These are phyloP conservation scores for Nepenthes gracilis DNA, from an alignment of 148 eudicot species.

Conservation along the genomic window DNA sequence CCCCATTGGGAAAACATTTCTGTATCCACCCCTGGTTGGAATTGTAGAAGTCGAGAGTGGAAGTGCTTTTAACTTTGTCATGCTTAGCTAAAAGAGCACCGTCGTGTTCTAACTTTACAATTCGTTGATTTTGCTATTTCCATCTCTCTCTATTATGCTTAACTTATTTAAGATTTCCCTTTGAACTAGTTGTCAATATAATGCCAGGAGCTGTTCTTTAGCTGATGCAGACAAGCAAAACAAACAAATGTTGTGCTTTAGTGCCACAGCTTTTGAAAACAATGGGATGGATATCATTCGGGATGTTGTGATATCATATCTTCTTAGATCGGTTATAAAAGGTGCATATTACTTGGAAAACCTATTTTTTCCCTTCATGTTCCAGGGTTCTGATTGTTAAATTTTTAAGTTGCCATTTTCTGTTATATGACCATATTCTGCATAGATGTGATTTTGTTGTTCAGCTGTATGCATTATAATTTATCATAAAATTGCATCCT, in stretches of 20 bases:
- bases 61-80: neutral
- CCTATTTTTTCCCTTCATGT: neutral
- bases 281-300: conserved; percentile 31
- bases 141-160: conserved; percentile 1
- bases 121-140: neutral
- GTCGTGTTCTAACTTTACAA: neutral
- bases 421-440: too few species aligned
- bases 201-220: conserved; percentile 37
- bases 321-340: conserved; percentile 57
- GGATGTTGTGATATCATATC: conserved; percentile 53
- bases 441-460: too few species aligned
- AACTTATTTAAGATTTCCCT: neutral
- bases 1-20: too few species aligned
- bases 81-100: neutral
- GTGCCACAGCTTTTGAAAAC: conserved; percentile 34
- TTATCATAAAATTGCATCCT: too few species aligned
- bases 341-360: conserved; percentile 18
- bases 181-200: conserved; percentile 8
- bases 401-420: too few species aligned
- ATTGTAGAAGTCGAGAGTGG: neutral
- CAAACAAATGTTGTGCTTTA: conserved; percentile 35
- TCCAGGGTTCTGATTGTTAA: neutral
- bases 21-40: too few species aligned
- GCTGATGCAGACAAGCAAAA: conserved; percentile 19
- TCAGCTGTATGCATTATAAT: too few species aligned